Conservation (phyloP, 2,329 filamentous ascomycete genomes). For the Fusarium sp. region DNA sequence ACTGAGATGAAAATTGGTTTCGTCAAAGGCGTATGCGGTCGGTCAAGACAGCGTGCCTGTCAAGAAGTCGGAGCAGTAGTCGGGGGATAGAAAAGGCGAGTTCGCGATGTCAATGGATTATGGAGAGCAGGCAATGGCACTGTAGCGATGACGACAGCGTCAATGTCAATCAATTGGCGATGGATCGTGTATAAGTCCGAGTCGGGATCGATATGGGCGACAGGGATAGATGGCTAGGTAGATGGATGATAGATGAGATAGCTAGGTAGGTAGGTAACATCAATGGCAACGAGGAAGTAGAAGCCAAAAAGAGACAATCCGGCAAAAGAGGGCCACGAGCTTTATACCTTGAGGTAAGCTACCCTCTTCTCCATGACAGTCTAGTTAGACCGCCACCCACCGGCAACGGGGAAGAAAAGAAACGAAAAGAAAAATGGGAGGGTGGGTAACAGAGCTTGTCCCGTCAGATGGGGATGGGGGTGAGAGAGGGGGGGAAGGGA, state of each 20-base stretch:
- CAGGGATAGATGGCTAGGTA: neutral
- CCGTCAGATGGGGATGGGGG: neutral
- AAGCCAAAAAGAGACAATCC: neutral
- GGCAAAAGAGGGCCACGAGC: constrained; percentile 2
- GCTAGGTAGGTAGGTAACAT: neutral
- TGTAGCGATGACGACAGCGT: constrained; percentile 28
- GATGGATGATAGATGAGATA: neutral
- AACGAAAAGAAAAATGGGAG: constrained; percentile 12
- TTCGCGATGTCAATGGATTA: constrained; percentile 20
- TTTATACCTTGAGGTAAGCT: constrained; percentile 8
- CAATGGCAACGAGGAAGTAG: constrained; percentile 6
- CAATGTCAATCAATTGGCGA: constrained; percentile 19
- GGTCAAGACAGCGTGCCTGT: constrained; percentile 14
- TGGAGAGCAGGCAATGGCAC: neutral
- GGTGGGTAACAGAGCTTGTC: neutral
- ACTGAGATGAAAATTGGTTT: neutral
- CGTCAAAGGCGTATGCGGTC: neutral
- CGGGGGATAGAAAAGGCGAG: neutral
- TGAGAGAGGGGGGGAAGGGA: neutral
- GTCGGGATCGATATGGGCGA: neutral
- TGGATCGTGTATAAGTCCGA: neutral
- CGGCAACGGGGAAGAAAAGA: constrained; percentile 21
- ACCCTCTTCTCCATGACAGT: constrained; percentile 9
- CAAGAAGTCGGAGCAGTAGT: constrained; percentile 3
- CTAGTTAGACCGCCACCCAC: constrained; percentile 37